A percentile compares a stretch with the other conserved stretches of the same genome.
These are phyloP conservation scores for Lactarius sanguifluus DNA, from an alignment of 768 basidiomycete species.

Conservation along the genomic window DNA sequence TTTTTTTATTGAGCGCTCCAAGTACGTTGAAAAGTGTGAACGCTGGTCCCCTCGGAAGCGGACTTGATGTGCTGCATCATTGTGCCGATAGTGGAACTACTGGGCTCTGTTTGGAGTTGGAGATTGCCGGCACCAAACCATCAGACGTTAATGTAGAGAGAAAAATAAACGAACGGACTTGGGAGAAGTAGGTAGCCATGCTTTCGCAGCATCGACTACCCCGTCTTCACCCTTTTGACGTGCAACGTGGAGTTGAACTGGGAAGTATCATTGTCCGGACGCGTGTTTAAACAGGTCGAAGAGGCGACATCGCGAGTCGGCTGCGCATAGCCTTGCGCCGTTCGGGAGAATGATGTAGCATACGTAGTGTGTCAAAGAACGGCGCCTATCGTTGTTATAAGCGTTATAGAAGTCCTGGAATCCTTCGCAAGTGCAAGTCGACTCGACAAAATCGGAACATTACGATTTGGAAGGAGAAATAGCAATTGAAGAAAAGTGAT, in stretches of 20 bases:
- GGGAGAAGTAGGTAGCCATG: not conserved
- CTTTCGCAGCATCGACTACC: not conserved
- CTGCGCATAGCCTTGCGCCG: not conserved
- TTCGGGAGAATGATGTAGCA: not conserved
- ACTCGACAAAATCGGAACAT: not conserved
- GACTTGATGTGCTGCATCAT: too few relatives aligned
- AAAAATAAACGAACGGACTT: not conserved
- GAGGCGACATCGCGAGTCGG: not conserved
- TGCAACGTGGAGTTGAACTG: not conserved
- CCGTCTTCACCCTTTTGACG: not conserved
- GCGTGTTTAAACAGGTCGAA: not conserved
- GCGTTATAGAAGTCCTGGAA: not conserved
- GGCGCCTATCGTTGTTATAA: too few relatives aligned
- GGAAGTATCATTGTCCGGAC: not conserved
- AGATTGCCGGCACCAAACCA: too few relatives aligned
- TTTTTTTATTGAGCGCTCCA: too few relatives aligned
- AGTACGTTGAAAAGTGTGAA: too few relatives aligned
- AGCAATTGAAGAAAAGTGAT: too few relatives aligned
- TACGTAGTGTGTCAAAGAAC: too few relatives aligned
- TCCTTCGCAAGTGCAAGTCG: not conserved
- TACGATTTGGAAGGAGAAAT: not conserved
- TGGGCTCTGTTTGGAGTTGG: too few relatives aligned
- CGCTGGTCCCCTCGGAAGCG: too few relatives aligned
- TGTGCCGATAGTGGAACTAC: too few relatives aligned
- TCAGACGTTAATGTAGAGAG: too few relatives aligned